Base-by-base conservation (phyloP, 208 protist genomes). In the Naegleria fowleri region DNA sequence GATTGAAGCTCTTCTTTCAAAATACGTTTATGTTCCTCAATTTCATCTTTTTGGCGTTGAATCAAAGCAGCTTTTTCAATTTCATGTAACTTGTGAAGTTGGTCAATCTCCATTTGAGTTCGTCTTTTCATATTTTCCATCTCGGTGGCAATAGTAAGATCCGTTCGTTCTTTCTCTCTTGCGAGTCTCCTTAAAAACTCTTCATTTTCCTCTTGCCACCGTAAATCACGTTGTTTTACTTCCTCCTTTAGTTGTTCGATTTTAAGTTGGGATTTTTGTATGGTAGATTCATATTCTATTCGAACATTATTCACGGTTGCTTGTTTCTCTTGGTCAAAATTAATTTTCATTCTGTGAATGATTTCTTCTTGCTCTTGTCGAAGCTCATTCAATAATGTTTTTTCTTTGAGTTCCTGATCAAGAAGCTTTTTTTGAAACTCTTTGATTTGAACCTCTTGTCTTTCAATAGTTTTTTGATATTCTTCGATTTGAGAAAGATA, bases 41-140 rank as follows among this genome's bases (percentile, higher is more conserved):
- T 13, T 85, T 83, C 89, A 11, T 90, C 51, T 86, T 87, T 90
- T 90, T 90, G 43, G 86, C 55, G 86, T 86, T 90, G 25, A 6
- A 33, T 0, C 0, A 86, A 13, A 11, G 43, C 16, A 11, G 9
- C 1, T 11, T 85, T 87, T 90, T 90, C 55, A 19, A 88, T 87
- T 88, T 90, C 55, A 59, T 90, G 52, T 38, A 86, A 11, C 29
- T 90, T 90, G 36, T 29, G 29, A 36, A 55, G 0, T 36, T 52
- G 55, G 0, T 76, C 89, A 36, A 41, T 79, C n/a, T 55, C 48
- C 16, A 76, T 90, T 39, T 88, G 29, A 7, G 7, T 38, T 85
- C 16, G 15, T 90, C n/a, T 87, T 90, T 85, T 87, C 29, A 36
- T 38, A 33, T 29, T 36, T 59, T 55, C 48, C 16, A 55, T 76